Evolutionary conservation across 2,329 filamentous ascomycete species (phyloP).

Genomic region (Diplodia sapinea): DNA sequence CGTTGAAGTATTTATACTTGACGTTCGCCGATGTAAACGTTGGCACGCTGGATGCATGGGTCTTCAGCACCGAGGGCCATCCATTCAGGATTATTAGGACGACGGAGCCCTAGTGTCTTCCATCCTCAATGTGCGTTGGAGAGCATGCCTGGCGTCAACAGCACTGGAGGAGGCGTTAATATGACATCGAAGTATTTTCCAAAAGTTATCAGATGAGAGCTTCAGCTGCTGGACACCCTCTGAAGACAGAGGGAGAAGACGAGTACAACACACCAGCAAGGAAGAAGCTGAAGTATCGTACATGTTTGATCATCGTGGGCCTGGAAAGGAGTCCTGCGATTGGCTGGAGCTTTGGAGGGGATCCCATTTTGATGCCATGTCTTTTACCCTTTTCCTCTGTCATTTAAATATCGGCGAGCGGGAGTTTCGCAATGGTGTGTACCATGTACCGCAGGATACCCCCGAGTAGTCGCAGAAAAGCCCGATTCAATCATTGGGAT

Average conservation of each 20-base stretch:
- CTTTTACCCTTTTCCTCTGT: neutral
- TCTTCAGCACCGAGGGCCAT: constrained; percentile 54
- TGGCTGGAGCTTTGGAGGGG: neutral
- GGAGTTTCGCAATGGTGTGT: constrained; percentile 4
- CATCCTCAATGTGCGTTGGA: neutral
- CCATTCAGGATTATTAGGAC: constrained; percentile 47
- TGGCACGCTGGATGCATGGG: constrained; percentile 50
- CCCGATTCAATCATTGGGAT: neutral
- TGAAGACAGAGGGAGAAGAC: neutral
- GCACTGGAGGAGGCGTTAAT: neutral
- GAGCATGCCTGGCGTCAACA: too few relatives aligned
- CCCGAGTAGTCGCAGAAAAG: constrained; percentile 10
- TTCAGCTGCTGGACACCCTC: neutral
- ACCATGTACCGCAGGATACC: constrained; percentile 19
- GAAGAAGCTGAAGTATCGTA: neutral
- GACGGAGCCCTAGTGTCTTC: neutral
- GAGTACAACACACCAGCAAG: neutral
- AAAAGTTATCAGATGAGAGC: neutral
- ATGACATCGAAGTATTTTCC: neutral
- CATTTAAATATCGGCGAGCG: neutral
- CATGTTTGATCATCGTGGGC: neutral
- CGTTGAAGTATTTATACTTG: constrained; percentile 51
- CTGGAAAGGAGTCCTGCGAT: constrained; percentile 1
- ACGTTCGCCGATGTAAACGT: constrained; percentile 46
- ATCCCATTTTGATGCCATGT: neutral